Evolutionary conservation across 2,329 filamentous ascomycete genomes (phyloP).

Genomic region (Fusarium oligoseptatum): DNA sequence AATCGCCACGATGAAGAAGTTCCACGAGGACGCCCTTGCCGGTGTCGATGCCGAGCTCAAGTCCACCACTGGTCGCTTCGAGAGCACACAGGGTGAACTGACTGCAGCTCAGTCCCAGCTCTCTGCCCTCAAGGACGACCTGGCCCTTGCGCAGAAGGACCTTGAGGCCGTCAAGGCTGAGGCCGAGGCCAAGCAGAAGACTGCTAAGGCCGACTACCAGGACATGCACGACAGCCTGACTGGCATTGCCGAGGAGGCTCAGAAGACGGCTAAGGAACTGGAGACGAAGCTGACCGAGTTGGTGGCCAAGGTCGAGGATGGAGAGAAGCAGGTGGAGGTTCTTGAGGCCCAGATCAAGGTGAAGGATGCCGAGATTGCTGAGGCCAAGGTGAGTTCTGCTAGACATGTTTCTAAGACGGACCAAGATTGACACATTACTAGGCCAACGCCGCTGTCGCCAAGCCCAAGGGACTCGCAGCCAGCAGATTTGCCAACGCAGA

Average conservation of each 20-base stretch:
- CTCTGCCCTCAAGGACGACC: slow-evolving; percentile 54
- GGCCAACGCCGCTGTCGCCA: slow-evolving; percentile 60
- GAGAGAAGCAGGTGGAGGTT: slow-evolving; percentile 62
- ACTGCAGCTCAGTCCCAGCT: slow-evolving; percentile 53
- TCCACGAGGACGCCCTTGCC: slow-evolving; percentile 60
- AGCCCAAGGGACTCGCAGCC: slow-evolving; percentile 65
- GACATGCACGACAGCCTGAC: slow-evolving; percentile 75
- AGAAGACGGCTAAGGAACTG: slow-evolving; percentile 65
- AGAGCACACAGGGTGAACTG: slow-evolving; percentile 52
- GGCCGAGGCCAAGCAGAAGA: slow-evolving; percentile 66
- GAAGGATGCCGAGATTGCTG: slow-evolving; percentile 73
- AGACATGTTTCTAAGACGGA: background rate
- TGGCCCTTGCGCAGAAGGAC: slow-evolving; percentile 65
- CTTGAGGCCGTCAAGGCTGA: slow-evolving; percentile 66
- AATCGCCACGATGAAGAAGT: slow-evolving; percentile 62
- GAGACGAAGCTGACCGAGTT: slow-evolving; percentile 64
- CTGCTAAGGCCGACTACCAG: slow-evolving; percentile 70
- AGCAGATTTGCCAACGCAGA: slow-evolving; percentile 66
- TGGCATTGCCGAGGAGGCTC: slow-evolving; percentile 70
- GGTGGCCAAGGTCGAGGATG: slow-evolving; percentile 60
- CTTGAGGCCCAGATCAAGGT: slow-evolving; percentile 70
- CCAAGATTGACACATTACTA: slow-evolving; percentile 41
- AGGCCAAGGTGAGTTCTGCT: slow-evolving; percentile 65
- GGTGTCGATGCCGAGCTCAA: slow-evolving; percentile 50
- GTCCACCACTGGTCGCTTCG: slow-evolving; percentile 54